Percentiles rank a stretch among this genome's conserved stretches.
Conservation (phyloP, 352 stramenopile species). For the Peronospora destructor region DNA sequence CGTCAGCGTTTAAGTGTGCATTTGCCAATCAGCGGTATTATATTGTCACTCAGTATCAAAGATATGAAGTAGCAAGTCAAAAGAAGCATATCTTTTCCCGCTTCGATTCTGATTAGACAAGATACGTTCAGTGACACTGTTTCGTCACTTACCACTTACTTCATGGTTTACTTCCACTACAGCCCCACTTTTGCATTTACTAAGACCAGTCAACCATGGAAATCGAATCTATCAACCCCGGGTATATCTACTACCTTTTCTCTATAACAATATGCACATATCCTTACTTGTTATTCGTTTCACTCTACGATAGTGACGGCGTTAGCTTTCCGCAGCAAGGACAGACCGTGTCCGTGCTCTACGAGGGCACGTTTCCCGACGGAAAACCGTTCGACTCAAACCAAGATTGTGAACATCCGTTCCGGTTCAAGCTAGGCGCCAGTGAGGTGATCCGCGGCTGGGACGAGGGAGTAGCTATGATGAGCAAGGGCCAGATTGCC, state of each 20-base stretch:
- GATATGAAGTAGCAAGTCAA: neutral
- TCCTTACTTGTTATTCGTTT: neutral
- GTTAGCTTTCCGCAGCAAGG: conserved; percentile 75
- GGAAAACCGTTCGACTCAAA: conserved; percentile 73
- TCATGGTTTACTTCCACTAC: no score
- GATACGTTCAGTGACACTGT: no score
- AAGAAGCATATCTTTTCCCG: no score
- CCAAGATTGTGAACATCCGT: conserved; percentile 64
- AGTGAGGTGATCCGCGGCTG: conserved; percentile 76
- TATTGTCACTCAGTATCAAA: neutral
- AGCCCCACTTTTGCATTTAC: no score
- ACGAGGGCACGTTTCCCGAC: conserved; percentile 52
- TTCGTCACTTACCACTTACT: no score
- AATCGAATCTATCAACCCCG: conserved; percentile 74
- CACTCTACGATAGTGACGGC: conserved; percentile 39
- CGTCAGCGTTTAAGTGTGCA: conserved; percentile 52
- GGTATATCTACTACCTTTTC: conserved; percentile 18
- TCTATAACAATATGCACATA: neutral
- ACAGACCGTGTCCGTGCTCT: conserved; percentile 72
- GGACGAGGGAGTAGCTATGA: conserved; percentile 68
- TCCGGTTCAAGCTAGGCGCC: conserved; percentile 72
- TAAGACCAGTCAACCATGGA: no score
- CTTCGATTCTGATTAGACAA: no score
- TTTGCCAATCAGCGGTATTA: neutral
- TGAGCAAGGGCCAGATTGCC: conserved; percentile 91